Conservation (phyloP, 192 early-diverging fungal species). For the Entophlyctis helioformis region DNA sequence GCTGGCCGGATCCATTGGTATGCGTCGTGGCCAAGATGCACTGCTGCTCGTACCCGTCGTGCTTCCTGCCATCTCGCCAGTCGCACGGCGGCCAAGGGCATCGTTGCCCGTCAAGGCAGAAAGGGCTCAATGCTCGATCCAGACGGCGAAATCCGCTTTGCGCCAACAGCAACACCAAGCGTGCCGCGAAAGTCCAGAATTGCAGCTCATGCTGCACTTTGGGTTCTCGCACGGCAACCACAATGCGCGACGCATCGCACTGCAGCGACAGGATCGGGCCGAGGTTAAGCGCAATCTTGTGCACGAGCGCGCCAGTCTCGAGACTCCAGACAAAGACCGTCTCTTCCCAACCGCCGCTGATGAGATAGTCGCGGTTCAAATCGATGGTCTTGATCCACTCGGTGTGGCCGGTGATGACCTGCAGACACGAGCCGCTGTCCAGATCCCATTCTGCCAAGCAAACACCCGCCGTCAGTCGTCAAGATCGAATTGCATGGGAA, state of each 20-base stretch:
- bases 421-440: slow-evolving; percentile 9
- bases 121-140: too few species aligned
- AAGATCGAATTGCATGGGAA: neutral
- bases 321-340: slow-evolving; percentile 16
- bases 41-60: too few species aligned
- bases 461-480: neutral
- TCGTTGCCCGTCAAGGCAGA: too few species aligned
- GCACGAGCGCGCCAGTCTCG: slow-evolving; percentile 4
- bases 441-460: slow-evolving; percentile 18
- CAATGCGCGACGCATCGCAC: slow-evolving; percentile 10
- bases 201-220: too few species aligned
- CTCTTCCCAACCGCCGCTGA: slow-evolving; percentile 32
- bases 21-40: too few species aligned
- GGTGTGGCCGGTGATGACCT: slow-evolving; percentile 10
- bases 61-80: too few species aligned
- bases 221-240: too few species aligned
- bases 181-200: too few species aligned
- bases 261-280: slow-evolving; percentile 22
- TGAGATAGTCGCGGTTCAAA: slow-evolving; percentile 3
- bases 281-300: slow-evolving; percentile 8
- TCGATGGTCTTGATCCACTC: slow-evolving; percentile 23
- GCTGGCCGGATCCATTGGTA: too few species aligned
- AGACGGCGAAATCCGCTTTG: too few species aligned
- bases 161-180: too few species aligned
- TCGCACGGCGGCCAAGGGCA: too few species aligned